Evolutionary conservation across 805 yeast genomes (phyloP).

Genomic region (Saturnispora sanitii): DNA sequence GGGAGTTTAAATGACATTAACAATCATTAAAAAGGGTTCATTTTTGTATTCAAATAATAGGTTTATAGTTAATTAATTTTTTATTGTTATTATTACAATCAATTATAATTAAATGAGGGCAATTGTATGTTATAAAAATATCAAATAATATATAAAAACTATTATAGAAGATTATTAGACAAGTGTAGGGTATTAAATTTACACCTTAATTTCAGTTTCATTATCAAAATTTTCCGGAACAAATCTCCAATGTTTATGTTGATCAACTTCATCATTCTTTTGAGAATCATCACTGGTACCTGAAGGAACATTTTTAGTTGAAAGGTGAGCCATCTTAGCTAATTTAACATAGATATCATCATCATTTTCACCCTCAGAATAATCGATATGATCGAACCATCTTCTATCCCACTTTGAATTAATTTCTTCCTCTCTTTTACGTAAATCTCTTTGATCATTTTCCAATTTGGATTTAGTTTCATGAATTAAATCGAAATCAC

Average conservation of each 20-base stretch:
- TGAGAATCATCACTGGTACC: constrained; percentile 35
- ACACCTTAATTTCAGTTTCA: constrained; percentile 49
- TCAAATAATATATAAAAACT: neutral
- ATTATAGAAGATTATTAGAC: neutral
- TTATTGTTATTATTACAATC: too few relatives aligned
- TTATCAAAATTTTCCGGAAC: constrained; percentile 41
- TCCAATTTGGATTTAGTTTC: constrained; percentile 71
- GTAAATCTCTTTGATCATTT: constrained; percentile 71
- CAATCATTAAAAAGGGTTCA: neutral
- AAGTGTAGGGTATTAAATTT: neutral
- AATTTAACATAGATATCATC: constrained; percentile 28
- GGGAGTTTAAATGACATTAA: constrained; percentile 1
- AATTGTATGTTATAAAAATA: neutral
- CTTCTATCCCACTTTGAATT: constrained; percentile 66
- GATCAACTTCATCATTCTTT: constrained; percentile 46
- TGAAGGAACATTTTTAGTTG: constrained; percentile 56
- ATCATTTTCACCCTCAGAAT: constrained; percentile 19
- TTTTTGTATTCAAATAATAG: too few relatives aligned
- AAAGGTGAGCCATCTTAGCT: constrained; percentile 42
- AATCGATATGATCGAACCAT: constrained; percentile 60
- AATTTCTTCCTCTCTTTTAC: constrained; percentile 59
- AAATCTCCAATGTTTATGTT: constrained; percentile 59
- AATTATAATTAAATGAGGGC: too few relatives aligned
- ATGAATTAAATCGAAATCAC: constrained; percentile 69
- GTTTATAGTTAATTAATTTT: too few relatives aligned